Evolutionary conservation across 768 basidiomycete species (phyloP).

Genomic region (Boletus huronensis): DNA sequence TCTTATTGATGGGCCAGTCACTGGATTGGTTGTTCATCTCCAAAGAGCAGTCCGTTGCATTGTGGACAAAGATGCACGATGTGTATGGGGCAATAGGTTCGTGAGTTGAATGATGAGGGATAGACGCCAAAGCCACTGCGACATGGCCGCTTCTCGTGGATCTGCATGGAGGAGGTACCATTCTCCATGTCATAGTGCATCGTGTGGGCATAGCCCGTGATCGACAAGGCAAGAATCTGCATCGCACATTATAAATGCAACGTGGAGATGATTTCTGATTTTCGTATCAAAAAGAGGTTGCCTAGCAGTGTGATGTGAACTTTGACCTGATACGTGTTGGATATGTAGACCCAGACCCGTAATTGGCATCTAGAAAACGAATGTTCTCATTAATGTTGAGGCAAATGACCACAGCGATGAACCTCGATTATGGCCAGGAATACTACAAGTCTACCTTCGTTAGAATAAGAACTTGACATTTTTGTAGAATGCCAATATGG

Average conservation of each 20-base stretch:
- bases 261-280: not conserved
- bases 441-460: slow-evolving; percentile 13
- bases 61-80: not conserved
- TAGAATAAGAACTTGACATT: slow-evolving; percentile 93
- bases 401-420: not conserved
- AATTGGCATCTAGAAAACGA: not conserved
- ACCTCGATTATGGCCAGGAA: not conserved
- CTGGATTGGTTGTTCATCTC: not conserved
- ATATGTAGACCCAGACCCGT: not conserved
- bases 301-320: not conserved
- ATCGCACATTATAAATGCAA: not conserved
- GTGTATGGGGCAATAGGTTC: not conserved
- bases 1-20: not conserved
- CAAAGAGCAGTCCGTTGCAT: not conserved
- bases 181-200: not conserved
- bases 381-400: not conserved
- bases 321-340: not conserved
- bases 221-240: not conserved
- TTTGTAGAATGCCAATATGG: slow-evolving; percentile 84
- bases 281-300: not conserved
- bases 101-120: not conserved
- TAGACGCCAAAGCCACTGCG: not conserved
- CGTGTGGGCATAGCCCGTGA: not conserved
- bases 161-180: not conserved
- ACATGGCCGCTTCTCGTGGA: not conserved